Base-by-base conservation (phyloP, 148 eudicot genomes). In the Polygonum aviculare region DNA sequence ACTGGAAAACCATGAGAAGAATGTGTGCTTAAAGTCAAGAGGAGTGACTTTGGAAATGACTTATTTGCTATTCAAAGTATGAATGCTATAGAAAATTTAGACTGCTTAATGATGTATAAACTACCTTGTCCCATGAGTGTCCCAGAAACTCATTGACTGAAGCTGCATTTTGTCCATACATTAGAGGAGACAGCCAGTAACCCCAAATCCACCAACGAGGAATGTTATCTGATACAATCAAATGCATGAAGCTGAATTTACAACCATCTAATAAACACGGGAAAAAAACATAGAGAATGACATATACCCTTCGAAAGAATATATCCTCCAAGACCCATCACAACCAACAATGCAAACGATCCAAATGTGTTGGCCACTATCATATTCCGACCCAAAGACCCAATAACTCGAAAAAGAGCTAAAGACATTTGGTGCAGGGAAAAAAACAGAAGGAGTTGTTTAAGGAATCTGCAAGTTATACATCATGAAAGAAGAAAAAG, bases 361-460 rank as follows among this genome's bases (percentile, higher is more conserved):
- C 99, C 99, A 86, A 92, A 93, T 77, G 99, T 95, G 85, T 95
- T 95, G 74, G 99, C 96, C 78, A 91, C 98, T 54, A 95, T 89
- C 99, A 95, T 92, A 83, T 78, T 92, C 77, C 99, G 90, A 50
- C 99, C 99, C 79, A 95, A 82, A 72, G 98, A 87, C 78, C 96
- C 99, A 89, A 93, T 95, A 82, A 95, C 88, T 74, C 94, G 92
- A 72, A 95, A 95, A 84, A 95, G 98, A 72, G 91, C 82, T 70
- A 91, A 76, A 75, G 99, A 93, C 94, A 85, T 90, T 83, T 95
- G 99, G 81, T 95, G 97, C 71, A 95, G 86, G 81, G 90, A 87
- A 84, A 95, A 95, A 80, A 74, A 92, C 48, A 95, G 69, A 77
- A 95, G 80, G 78, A 89, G 91, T 87, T 95, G 99, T 76, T 89